These are phyloP conservation scores for Chernovozyma aurita DNA, from an alignment of 1,139 yeast species.

Conservation along the genomic window DNA sequence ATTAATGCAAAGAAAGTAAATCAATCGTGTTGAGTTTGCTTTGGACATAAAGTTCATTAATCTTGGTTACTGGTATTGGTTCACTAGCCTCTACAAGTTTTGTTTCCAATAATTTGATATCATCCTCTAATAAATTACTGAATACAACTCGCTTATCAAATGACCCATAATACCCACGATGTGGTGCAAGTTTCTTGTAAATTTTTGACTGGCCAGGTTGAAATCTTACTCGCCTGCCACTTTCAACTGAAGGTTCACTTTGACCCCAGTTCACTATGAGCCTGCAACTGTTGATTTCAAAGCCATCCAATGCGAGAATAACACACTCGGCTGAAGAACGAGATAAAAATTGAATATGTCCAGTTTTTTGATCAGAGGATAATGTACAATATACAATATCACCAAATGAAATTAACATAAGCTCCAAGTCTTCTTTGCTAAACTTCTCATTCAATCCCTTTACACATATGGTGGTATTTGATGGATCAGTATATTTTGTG, in stretches of 20 bases:
- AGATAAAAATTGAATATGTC: slow-evolving; percentile 22
- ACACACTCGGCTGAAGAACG: slow-evolving; percentile 38
- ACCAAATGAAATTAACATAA: slow-evolving; percentile 32
- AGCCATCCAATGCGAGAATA: slow-evolving; percentile 28
- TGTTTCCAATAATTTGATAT: slow-evolving; percentile 7
- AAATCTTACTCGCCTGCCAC: slow-evolving; percentile 6
- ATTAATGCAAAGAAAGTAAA: too few relatives aligned
- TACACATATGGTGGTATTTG: slow-evolving; percentile 29
- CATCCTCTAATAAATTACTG: slow-evolving; percentile 14
- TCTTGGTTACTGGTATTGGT: slow-evolving; percentile 11
- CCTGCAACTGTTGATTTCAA: slow-evolving; percentile 25
- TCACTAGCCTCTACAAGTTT: slow-evolving; percentile 19
- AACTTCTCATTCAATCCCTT: slow-evolving; percentile 26
- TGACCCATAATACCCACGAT: slow-evolving; percentile 19
- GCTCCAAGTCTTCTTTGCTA: slow-evolving; percentile 26
- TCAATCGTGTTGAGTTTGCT: slow-evolving; percentile 12
- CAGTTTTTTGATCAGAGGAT: slow-evolving; percentile 18
- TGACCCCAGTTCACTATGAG: slow-evolving; percentile 34
- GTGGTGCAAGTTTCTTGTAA: slow-evolving; percentile 12
- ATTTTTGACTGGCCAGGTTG: slow-evolving; percentile 6
- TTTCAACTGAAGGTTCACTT: slow-evolving; percentile 1
- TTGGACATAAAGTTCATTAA: slow-evolving; percentile 16
- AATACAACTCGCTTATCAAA: slow-evolving; percentile 14
- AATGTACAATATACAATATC: slow-evolving; percentile 23
- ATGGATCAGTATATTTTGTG: slow-evolving; percentile 30